Evolutionary conservation across 768 basidiomycete genomes (phyloP), one percentile per base, ranked within the genome.

Genomic region (Dacryopinax spathularia): DNA sequence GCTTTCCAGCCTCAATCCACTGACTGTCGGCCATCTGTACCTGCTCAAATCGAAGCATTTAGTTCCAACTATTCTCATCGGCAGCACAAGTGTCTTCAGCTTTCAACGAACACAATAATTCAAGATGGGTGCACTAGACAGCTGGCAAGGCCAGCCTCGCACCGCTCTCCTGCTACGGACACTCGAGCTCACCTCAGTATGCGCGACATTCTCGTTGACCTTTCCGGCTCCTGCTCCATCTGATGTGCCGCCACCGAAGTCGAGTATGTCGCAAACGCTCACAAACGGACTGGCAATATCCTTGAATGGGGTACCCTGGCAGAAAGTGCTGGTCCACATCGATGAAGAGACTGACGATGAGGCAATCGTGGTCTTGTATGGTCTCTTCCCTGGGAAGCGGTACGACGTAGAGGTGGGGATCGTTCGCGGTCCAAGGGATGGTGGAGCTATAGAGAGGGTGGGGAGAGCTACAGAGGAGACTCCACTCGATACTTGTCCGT

Each of bases 281-380:
- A 80, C 85, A 12, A 84, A 84, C 65, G 88, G 88, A 0, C 79
- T 91, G 33, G 84, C 84, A 0, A 84, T 92, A 36, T 88, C 86
- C 41, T 87, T 92, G 60, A 91, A 93, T 66, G 83, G 83, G 31
- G 78, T 84, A 4, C 82, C 81, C 2, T 92, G 90, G 90, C 83
- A 86, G 69, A 79, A 85, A 60, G 87, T 89, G 25, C 81, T 90
- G 69, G 83, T 89, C 63, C 83, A 86, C 62, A 83, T 90, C 65
- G 85, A 89, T 70, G 89, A 92, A 43, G 81, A 83, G 62, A 67
- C 29, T 62, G 79, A 81, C 0, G 91, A 94, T 67, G 88, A 95
- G 70, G 93, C 91, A 0, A 83, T 94, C 63, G 90, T 96, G 61
- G 89, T 95, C 64, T 82, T 97, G 29, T 93, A 91, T 65, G 91